Evolutionary conservation across 371 early-diverging fungal genomes (phyloP), one percentile per base, ranked within the genome.

Genomic region (Phascolomyces articulosus): DNA sequence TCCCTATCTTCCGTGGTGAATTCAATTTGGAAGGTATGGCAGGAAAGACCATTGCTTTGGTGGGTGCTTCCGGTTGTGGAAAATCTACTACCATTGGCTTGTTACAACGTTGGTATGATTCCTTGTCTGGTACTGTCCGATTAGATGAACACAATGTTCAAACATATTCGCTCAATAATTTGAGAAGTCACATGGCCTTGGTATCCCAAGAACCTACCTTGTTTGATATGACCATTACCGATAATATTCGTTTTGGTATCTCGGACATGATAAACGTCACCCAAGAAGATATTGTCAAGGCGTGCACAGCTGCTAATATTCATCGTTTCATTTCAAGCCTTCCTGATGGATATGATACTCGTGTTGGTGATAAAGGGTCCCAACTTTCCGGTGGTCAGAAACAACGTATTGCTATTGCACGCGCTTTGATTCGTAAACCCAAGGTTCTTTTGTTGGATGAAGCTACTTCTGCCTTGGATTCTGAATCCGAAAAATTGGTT

Each of bases 401-500:
- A 47, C 71, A 71, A 41, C 67, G 71, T 24, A 71, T 71, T 58
- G 71, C 71, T 0, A 71, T 71, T 53, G 71, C 91, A 8, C 79
- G 93, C 55, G 88, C 88, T 0, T 28, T 85, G 64, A 83, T 98
- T 67, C 88, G 91, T 41, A 87, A 96, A 62, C 96, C 96, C 24
- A 83, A 77, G 60, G 85, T 98, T 10, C 75, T 98, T 48, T 75
- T 98, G 24, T 78, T 98, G 48, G 34, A 99, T 70, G 99, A 99
- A 70, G 96, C 98, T 0, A 98, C 99, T 3, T 90, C 92, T 2
- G 96, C 96, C 0, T 67, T 97, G 55, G 96, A 97, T 73, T 86
- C 90, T 20, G 88, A 92, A 66, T 88, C 90, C 27, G 99, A 99
- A 74, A 87, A 86, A 65, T 71, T 93, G 20, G 93, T 98, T 4